Conservation (phyloP, 2,329 filamentous ascomycete genomes). For the Trichoderma sp. region DNA sequence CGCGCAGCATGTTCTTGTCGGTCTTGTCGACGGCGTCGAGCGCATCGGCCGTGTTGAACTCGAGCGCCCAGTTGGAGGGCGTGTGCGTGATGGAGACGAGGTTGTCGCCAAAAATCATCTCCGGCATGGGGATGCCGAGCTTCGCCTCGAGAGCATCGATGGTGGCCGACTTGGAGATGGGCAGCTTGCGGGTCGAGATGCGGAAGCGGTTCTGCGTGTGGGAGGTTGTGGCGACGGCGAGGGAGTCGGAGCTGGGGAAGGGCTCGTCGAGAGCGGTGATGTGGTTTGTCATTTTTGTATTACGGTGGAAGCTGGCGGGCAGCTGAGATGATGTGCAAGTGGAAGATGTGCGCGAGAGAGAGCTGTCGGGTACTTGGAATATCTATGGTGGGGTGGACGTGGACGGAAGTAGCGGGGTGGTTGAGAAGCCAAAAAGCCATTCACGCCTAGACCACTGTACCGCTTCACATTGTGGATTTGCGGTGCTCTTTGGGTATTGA, state of each 20-base stretch:
- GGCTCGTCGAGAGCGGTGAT: conserved; percentile 50
- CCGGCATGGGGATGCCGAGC: conserved; percentile 84
- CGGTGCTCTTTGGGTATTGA: too few species aligned
- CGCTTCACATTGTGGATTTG: neutral
- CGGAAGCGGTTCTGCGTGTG: conserved; percentile 67
- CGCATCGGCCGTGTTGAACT: conserved; percentile 84
- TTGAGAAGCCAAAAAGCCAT: neutral
- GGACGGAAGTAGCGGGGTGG: conserved; percentile 11
- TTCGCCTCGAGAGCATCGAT: conserved; percentile 82
- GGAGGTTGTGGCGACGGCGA: conserved; percentile 56
- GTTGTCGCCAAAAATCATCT: conserved; percentile 99
- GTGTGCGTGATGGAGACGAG: conserved; percentile 72
- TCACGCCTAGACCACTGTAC: neutral
- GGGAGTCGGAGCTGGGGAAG: conserved; percentile 54
- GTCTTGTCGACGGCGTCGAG: conserved; percentile 94
- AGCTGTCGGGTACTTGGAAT: neutral
- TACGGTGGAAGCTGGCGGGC: conserved; percentile 17
- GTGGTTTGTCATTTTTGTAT: conserved; percentile 42
- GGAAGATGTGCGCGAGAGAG: conserved; percentile 12
- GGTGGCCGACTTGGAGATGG: conserved; percentile 87
- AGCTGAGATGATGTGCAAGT: neutral
- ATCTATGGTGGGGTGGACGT: conserved; percentile 24
- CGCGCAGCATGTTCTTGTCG: conserved; percentile 84
- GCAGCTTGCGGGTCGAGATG: conserved; percentile 83
- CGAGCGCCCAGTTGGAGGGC: conserved; percentile 74